These are phyloP conservation scores for Piromyces finnis DNA, from an alignment of 192 early-diverging fungal species.

Conservation along the genomic window DNA sequence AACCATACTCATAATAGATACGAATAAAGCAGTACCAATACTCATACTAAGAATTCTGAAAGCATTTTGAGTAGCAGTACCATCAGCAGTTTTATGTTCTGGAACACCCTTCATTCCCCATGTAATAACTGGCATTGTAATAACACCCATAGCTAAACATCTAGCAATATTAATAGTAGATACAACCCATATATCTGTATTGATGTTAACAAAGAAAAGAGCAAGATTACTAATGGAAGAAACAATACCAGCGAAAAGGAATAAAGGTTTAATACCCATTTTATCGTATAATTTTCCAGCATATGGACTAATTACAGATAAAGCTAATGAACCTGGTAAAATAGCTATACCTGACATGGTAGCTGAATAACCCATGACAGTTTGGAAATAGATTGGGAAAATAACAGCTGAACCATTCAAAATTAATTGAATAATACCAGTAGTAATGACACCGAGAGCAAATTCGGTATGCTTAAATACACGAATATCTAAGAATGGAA, in stretches of 20 bases:
- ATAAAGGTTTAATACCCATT: background rate
- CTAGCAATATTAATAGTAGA: background rate
- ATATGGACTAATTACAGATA: too few relatives aligned
- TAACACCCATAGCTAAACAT: background rate
- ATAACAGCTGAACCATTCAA: background rate
- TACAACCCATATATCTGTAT: background rate
- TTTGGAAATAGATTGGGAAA: background rate
- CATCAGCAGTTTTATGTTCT: too few relatives aligned
- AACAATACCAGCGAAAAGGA: background rate
- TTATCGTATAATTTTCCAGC: too few relatives aligned
- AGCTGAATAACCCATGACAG: background rate
- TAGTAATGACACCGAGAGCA: too few relatives aligned
- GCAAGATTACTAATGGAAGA: background rate
- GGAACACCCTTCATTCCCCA: background rate
- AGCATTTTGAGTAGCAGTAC: too few relatives aligned
- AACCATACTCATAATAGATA: too few relatives aligned
- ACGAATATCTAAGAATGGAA: too few relatives aligned
- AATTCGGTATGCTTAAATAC: too few relatives aligned
- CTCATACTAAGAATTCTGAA: too few relatives aligned
- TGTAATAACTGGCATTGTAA: background rate
- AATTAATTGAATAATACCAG: too few relatives aligned
- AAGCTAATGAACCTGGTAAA: too few relatives aligned
- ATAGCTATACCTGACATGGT: background rate
- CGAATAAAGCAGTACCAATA: too few relatives aligned
- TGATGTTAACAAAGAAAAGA: background rate